Base-by-base conservation (phyloP, 257 asterid species). In the Nicotiana knightiana region DNA sequence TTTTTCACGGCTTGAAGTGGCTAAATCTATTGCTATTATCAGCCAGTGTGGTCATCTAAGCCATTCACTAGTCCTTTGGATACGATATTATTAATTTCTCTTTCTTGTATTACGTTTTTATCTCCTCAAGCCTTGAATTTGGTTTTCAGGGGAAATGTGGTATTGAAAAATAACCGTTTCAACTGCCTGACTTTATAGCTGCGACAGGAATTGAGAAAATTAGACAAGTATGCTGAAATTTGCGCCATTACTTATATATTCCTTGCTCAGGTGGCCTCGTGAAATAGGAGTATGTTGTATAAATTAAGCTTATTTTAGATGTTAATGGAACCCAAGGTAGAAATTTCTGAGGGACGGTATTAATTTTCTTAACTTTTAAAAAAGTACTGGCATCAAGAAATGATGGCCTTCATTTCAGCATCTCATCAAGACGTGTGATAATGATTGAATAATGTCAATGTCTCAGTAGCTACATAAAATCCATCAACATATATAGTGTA, bases 171-270 rank as follows among this genome's bases (percentile, higher is more conserved):
- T 93, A 88, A 81, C 97, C 99, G 33, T 96, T 96, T 83, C 98
- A 96, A 82, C 98, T 96, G 84, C 99, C 99, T 51, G 98, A 96
- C 86, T 96, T 96, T 78, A 96, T 94, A 88, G 99, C 98, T 82
- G 98, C 98, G 30, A 96, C 97, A n/a, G 99, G 99, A 87, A 96
- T 96, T 59, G 99, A 96, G 91, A 94, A 94, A 91, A 96, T 96
- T 83, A 93, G 99, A 93, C 99, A 94, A 87, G 99, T 94, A 83
- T 87, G 97, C 76, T 9, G 21, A 71, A 71, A 43, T 21, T 21
- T 71, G 37, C 17, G 1, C 35, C 13, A 24, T 71, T 21, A 46
- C 12, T 70, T 43, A 13, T 71, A 21, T 71, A 71, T 46, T n/a
- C 24, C 78, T 71, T 71, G 59, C 21, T 70, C 35, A n/a, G 54